Conservation (phyloP, 805 yeast genomes). For the Candida michaelii region DNA sequence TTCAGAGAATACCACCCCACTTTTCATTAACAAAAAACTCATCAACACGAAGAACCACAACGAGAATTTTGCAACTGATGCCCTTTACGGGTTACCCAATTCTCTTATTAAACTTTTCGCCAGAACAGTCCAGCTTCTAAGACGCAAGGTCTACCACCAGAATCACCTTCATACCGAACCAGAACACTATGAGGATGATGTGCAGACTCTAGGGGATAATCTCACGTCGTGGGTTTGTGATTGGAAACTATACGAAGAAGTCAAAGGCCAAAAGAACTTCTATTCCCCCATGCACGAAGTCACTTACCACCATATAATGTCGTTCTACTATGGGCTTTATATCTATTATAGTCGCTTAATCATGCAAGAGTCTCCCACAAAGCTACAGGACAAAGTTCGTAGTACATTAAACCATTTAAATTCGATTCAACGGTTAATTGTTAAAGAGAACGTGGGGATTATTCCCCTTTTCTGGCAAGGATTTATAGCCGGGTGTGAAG, state of each 20-base stretch:
- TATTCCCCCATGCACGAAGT: constrained; percentile 64
- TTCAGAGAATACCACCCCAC: constrained; percentile 28
- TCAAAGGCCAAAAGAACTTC: constrained; percentile 28
- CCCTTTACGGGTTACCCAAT: constrained; percentile 81
- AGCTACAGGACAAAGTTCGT: constrained; percentile 61
- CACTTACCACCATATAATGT: constrained; percentile 74
- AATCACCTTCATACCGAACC: constrained; percentile 26
- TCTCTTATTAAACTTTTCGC: constrained; percentile 71
- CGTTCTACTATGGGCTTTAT: constrained; percentile 70
- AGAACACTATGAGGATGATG: constrained; percentile 4
- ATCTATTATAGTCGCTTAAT: constrained; percentile 72
- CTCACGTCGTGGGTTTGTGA: constrained; percentile 61
- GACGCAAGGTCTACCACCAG: constrained; percentile 54
- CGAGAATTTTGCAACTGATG: constrained; percentile 69
- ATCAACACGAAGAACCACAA: constrained; percentile 51
- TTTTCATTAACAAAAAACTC: constrained; percentile 41
- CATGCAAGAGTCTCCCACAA: constrained; percentile 51
- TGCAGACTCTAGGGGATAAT: neutral
- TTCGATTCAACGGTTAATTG: constrained; percentile 57
- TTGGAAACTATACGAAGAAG: constrained; percentile 55
- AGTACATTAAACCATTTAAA: constrained; percentile 64
- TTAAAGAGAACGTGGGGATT: constrained; percentile 54
- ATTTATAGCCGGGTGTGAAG: constrained; percentile 83
- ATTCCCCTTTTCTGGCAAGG: constrained; percentile 89
- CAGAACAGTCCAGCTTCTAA: constrained; percentile 65